Evolutionary conservation across 306 rosid genomes (phyloP), one percentile per base, ranked within the genome.

Genomic region (Mimosa bimucronata): DNA sequence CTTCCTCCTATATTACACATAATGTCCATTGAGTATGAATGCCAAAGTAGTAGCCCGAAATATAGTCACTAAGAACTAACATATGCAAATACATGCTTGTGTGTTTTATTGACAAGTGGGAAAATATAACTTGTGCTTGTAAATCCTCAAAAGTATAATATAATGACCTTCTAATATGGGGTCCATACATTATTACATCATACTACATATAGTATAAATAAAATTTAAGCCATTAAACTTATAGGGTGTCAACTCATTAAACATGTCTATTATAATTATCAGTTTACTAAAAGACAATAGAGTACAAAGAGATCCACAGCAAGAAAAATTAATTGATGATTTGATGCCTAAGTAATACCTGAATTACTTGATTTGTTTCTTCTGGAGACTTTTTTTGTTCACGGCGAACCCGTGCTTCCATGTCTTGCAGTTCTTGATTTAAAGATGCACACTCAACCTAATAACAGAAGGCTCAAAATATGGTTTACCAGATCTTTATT

Each of bases 381-480:
- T 95, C 99, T 19, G 94, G 97, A 3, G 90, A 78, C 86, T 90
- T 95, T 83, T 95, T 95, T 74, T 93, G 98, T 65, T 92, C 99
- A 52, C 97, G 94, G 74, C 94, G 96, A 83, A 86, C 80, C 65
- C 94, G 93, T 80, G 85, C 86, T 87, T 93, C 99, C 92, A 95
- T 77, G 86, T 93, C 99, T 93, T 93, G 99, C 70, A 95, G 86
- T 80, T 95, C 98, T 95, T 95, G 99, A 83, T 90, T 95, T 80
- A 95, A 85, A 82, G 92, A 88, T 81, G 98, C 84, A 81, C 99
- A 95, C 82, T 95, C 99, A 73, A 95, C 99, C 99, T 95, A 79
- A 81, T 71, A 73, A 66, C 28, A 79, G 28, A 78, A 38, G 68
- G 48, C 45, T 41, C 40, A 74, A 31, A 86, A 48, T 65, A 70